Conservation (phyloP, 768 basidiomycete species). For the Trametes maxima region DNA sequence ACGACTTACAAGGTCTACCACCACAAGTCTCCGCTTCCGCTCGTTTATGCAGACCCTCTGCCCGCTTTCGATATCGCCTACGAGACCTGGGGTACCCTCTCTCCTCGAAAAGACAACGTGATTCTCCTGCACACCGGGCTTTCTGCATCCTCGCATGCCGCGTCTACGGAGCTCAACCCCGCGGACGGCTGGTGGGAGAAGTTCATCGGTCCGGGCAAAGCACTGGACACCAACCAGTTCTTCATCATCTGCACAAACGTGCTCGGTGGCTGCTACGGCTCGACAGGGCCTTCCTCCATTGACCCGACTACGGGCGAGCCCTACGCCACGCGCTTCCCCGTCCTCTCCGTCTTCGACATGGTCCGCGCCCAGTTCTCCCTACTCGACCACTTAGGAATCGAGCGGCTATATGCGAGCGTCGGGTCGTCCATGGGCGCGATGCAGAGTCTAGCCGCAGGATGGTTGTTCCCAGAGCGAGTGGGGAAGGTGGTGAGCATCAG, state of each 20-base stretch:
- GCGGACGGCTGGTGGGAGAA: conserved; percentile 98
- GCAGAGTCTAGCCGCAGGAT: conserved; percentile 96
- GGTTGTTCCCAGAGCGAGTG: conserved; percentile 87
- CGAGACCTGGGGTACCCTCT: conserved; percentile 96
- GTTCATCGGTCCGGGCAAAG: conserved; percentile 94
- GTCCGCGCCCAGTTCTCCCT: conserved; percentile 89
- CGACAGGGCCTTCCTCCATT: conserved; percentile 89
- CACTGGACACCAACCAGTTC: conserved; percentile 90
- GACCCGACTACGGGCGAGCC: conserved; percentile 67
- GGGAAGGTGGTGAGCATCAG: conserved; percentile 92
- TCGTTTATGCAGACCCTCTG: conserved; percentile 60
- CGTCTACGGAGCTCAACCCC: conserved; percentile 74
- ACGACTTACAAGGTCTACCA: conserved; percentile 71
- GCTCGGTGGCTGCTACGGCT: conserved; percentile 96
- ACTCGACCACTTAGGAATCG: conserved; percentile 80
- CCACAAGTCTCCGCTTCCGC: conserved; percentile 60
- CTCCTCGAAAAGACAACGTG: conserved; percentile 75
- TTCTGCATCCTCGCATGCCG: conserved; percentile 94
- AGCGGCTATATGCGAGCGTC: conserved; percentile 89
- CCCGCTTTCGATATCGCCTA: conserved; percentile 87
- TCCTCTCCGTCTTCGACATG: conserved; percentile 97
- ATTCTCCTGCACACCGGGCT: conserved; percentile 96
- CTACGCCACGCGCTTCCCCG: conserved; percentile 91
- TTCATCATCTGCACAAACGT: conserved; percentile 97
- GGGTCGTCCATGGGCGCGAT: conserved; percentile 98